A percentile compares a stretch with the other conserved stretches of the same genome.
phyloP scores from a whole-genome alignment of 2,329 filamentous ascomycete species.

The Nigrospora osmanthi region DNA sequence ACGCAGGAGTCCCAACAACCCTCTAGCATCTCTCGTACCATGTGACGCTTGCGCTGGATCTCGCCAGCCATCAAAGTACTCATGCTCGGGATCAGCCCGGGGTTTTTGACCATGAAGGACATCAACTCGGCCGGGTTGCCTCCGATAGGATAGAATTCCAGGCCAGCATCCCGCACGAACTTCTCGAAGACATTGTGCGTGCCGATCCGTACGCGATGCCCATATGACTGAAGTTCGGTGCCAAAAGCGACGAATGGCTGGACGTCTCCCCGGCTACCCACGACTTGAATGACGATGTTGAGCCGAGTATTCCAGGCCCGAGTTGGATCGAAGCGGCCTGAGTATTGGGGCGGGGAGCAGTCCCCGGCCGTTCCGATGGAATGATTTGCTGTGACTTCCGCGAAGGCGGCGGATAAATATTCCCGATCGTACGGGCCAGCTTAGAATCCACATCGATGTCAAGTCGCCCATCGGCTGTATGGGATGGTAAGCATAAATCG shows the following conservation, averaged over 20 bases:
- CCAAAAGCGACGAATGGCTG: constrained; percentile 69
- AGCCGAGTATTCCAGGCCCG: constrained; percentile 55
- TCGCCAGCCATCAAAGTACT: constrained; percentile 27
- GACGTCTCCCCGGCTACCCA: constrained; percentile 67
- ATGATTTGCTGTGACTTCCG: too few relatives aligned
- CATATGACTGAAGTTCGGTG: constrained; percentile 55
- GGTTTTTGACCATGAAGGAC: constrained; percentile 46
- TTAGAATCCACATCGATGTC: too few relatives aligned
- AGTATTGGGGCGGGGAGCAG: too few relatives aligned
- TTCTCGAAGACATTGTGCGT: constrained; percentile 62
- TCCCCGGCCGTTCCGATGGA: too few relatives aligned
- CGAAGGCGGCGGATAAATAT: too few relatives aligned
- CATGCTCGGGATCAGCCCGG: constrained; percentile 26
- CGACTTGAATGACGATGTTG: constrained; percentile 69
- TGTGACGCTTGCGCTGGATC: constrained; percentile 24
- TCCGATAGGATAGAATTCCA: constrained; percentile 73
- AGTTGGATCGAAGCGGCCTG: too few relatives aligned
- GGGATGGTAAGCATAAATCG: too few relatives aligned
- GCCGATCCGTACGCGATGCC: constrained; percentile 65
- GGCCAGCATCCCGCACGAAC: constrained; percentile 61
- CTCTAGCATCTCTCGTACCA: constrained; percentile 71
- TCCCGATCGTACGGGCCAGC: too few relatives aligned
- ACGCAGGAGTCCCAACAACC: constrained; percentile 85
- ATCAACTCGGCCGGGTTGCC: constrained; percentile 69
- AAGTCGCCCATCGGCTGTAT: too few relatives aligned